Percentiles rank a stretch among this genome's conserved stretches.
Conservation (phyloP, 2,329 filamentous ascomycete species). For the Colletotrichum filicis region DNA sequence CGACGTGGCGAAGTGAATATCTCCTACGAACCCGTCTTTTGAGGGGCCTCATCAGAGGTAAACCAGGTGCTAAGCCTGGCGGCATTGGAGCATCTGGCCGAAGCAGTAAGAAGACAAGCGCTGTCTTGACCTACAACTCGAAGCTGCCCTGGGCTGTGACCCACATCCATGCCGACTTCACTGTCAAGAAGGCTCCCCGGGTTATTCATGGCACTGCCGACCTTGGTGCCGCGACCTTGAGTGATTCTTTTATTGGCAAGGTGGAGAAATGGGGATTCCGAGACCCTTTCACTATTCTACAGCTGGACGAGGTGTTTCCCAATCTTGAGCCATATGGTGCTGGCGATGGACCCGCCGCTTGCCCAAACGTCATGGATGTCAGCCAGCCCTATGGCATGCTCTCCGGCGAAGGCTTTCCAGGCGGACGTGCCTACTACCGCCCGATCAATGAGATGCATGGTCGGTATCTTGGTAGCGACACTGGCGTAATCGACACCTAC, state of each 20-base stretch:
- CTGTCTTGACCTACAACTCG: slow-evolving; percentile 87
- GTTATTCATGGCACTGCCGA: slow-evolving; percentile 88
- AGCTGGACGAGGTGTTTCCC: slow-evolving; percentile 82
- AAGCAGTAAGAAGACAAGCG: slow-evolving; percentile 71
- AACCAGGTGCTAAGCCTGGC: slow-evolving; percentile 70
- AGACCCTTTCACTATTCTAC: slow-evolving; percentile 78
- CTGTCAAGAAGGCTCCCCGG: slow-evolving; percentile 75
- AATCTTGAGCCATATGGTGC: slow-evolving; percentile 81
- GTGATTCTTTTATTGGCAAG: slow-evolving; percentile 81
- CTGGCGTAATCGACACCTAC: slow-evolving; percentile 69
- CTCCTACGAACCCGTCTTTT: slow-evolving; percentile 87
- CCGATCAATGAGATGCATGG: slow-evolving; percentile 79
- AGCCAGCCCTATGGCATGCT: slow-evolving; percentile 87
- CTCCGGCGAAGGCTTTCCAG: slow-evolving; percentile 87
- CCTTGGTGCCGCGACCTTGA: slow-evolving; percentile 80
- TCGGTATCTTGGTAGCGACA: slow-evolving; percentile 75
- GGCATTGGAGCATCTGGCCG: slow-evolving; percentile 64
- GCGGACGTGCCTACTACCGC: slow-evolving; percentile 83
- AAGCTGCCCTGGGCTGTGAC: slow-evolving; percentile 84
- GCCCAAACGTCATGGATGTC: slow-evolving; percentile 90
- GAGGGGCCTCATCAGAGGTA: slow-evolving; percentile 83
- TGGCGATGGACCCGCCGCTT: slow-evolving; percentile 80
- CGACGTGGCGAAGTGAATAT: slow-evolving; percentile 98
- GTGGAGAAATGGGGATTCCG: slow-evolving; percentile 85
- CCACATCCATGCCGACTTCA: slow-evolving; percentile 81